Evolutionary conservation across 1,139 yeast genomes (phyloP).

Genomic region (Meyerozyma guilliermondii): DNA sequence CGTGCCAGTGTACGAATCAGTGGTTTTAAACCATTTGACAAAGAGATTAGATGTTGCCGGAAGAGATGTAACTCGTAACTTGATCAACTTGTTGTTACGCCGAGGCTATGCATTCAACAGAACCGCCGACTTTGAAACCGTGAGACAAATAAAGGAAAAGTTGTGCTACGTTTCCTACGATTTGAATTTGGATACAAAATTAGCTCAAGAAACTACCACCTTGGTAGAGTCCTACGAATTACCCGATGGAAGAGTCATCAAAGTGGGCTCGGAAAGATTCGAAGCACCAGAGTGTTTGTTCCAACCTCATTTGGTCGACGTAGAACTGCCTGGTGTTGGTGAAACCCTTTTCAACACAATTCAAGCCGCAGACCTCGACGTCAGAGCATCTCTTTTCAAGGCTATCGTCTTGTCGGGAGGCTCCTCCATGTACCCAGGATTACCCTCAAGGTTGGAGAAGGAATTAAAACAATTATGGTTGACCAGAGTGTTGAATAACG

Average conservation of each 20-base stretch:
- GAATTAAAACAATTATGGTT: conserved; percentile 97
- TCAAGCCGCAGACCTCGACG: conserved; percentile 91
- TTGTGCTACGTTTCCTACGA: conserved; percentile 94
- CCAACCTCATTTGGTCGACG: conserved; percentile 96
- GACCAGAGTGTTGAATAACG: conserved; percentile 79
- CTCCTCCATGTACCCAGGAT: conserved; percentile 97
- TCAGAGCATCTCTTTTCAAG: conserved; percentile 80
- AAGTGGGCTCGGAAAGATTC: conserved; percentile 92
- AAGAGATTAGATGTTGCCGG: conserved; percentile 96
- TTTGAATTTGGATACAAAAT: conserved; percentile 78
- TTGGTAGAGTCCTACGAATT: conserved; percentile 87
- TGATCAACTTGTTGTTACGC: conserved; percentile 83
- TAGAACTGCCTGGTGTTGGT: conserved; percentile 96
- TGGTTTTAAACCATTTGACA: conserved; percentile 88
- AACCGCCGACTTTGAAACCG: conserved; percentile 98
- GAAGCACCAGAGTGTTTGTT: conserved; percentile 98
- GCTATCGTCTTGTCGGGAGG: conserved; percentile 97
- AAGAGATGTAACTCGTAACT: conserved; percentile 92
- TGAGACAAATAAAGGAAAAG: conserved; percentile 95
- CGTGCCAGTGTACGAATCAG: conserved; percentile 96
- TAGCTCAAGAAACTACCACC: conserved; percentile 91
- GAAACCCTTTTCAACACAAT: conserved; percentile 87
- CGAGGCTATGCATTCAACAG: conserved; percentile 97
- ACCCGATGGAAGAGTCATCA: conserved; percentile 94
- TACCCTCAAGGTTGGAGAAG: conserved; percentile 92